phyloP scores from a whole-genome alignment of 2,329 filamentous ascomycete species.

The Aspergillus pseudoglaucus region DNA sequence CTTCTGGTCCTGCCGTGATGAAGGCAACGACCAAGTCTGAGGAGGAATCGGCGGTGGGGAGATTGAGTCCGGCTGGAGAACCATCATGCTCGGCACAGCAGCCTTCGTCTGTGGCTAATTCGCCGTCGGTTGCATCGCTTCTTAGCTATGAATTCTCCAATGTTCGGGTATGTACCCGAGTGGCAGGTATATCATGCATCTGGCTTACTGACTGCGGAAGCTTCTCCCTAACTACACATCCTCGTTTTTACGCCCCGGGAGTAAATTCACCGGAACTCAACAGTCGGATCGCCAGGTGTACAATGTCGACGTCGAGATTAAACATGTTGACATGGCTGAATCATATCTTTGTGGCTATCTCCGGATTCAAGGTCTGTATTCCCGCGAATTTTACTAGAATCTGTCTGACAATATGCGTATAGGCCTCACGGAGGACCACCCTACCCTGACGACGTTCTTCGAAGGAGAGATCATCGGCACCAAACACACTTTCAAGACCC shows the following conservation, averaged over 20 bases:
- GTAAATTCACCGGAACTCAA: constrained; percentile 83
- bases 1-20: constrained; percentile 4
- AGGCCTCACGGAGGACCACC: constrained; percentile 93
- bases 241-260: constrained; percentile 78
- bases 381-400: constrained; percentile 1
- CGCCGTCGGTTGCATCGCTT: constrained; percentile 37
- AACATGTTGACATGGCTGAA: constrained; percentile 89
- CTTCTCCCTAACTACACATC: constrained; percentile 73
- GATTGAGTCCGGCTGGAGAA: constrained; percentile 29
- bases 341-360: constrained; percentile 94
- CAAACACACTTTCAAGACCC: constrained; percentile 89
- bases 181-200: background rate
- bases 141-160: constrained; percentile 52
- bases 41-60: constrained; percentile 24
- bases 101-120: constrained; percentile 23
- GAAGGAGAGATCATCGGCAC: constrained; percentile 96
- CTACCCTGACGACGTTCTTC: constrained; percentile 96
- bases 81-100: constrained; percentile 23
- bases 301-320: constrained; percentile 93
- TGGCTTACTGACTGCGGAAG: constrained; percentile 39
- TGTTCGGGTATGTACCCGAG: constrained; percentile 43
- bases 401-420: constrained; percentile 4
- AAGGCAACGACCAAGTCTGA: constrained; percentile 24
- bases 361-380: constrained; percentile 73
- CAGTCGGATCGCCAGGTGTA: constrained; percentile 90